phyloP scores from a whole-genome alignment of 2,329 filamentous ascomycete species.

The Knufia fluminis region DNA sequence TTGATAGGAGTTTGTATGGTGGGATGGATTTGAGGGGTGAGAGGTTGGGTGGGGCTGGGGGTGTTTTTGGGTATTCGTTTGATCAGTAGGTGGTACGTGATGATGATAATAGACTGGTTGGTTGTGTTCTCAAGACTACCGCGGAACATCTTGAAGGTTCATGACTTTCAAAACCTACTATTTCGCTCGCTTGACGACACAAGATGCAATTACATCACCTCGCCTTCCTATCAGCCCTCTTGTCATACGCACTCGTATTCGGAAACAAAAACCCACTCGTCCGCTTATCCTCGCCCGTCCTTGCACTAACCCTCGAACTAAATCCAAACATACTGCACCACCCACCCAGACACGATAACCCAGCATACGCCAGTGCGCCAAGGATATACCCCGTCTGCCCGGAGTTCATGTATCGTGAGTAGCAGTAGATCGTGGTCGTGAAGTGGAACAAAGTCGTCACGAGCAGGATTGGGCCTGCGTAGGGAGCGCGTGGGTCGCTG shows the following conservation, averaged over 20 bases:
- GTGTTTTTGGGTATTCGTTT: neutral
- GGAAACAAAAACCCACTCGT: conserved; percentile 57
- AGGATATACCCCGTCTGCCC: conserved; percentile 51
- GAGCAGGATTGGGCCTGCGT: conserved; percentile 56
- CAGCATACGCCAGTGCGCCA: conserved; percentile 48
- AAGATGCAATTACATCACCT: too few species aligned
- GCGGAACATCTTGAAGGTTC: too few species aligned
- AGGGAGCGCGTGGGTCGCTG: conserved; percentile 46
- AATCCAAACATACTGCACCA: conserved; percentile 56
- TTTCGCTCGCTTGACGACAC: too few species aligned
- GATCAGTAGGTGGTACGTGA: too few species aligned
- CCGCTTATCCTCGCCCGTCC: conserved; percentile 58
- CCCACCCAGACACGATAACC: conserved; percentile 52
- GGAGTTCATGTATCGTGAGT: conserved; percentile 51
- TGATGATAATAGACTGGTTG: too few species aligned
- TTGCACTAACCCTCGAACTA: conserved; percentile 50
- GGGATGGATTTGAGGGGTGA: conserved; percentile 9
- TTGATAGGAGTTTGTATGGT: conserved; percentile 13
- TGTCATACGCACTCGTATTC: conserved; percentile 48
- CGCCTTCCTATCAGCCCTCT: conserved; percentile 36
- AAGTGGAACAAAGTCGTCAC: conserved; percentile 60
- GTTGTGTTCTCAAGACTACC: too few species aligned
- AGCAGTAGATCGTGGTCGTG: conserved; percentile 55
- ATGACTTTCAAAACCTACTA: too few species aligned
- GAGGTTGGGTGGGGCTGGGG: neutral